These are phyloP conservation scores for Heliocybe sulcata DNA, from an alignment of 1,284 basidiomycete genomes.

Conservation along the genomic window DNA sequence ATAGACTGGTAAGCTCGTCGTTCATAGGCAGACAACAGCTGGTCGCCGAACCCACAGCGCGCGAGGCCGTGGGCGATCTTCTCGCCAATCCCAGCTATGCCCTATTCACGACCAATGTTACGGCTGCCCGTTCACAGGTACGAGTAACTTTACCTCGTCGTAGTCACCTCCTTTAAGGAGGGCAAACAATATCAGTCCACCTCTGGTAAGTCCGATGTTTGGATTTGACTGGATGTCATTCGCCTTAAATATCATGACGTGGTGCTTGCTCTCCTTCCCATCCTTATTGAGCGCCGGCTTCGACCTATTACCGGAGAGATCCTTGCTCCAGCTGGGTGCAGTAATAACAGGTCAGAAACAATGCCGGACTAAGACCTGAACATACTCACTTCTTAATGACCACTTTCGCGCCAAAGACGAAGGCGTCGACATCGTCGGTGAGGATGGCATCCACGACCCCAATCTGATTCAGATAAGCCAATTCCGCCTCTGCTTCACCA, in stretches of 20 bases:
- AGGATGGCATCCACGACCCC: slow-evolving; percentile 55
- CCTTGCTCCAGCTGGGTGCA: slow-evolving; percentile 33
- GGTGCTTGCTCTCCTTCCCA: slow-evolving; percentile 30
- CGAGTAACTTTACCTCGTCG: slow-evolving; percentile 36
- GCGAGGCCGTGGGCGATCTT: slow-evolving; percentile 28
- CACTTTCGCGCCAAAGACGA: slow-evolving; percentile 27
- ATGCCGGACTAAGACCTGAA: not conserved
- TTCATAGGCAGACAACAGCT: slow-evolving; percentile 33
- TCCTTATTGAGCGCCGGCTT: slow-evolving; percentile 27
- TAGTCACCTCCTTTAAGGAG: slow-evolving; percentile 66
- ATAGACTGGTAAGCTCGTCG: slow-evolving; percentile 16
- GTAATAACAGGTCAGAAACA: no score
- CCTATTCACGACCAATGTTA: slow-evolving; percentile 24
- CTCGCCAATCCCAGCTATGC: slow-evolving; percentile 27
- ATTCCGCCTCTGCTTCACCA: slow-evolving; percentile 66
- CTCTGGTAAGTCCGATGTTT: slow-evolving; percentile 33
- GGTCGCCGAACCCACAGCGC: slow-evolving; percentile 32
- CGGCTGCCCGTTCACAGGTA: no score
- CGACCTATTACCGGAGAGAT: slow-evolving; percentile 34
- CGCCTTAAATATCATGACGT: slow-evolving; percentile 37
- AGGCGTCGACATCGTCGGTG: slow-evolving; percentile 55
- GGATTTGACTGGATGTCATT: slow-evolving; percentile 25
- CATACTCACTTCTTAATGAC: slow-evolving; percentile 29
- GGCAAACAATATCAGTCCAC: slow-evolving; percentile 58
- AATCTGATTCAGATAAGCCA: slow-evolving; percentile 45